Base-by-base conservation (phyloP, 225 moss, liverwort and hornwort species). In the Sphagnum tenellum region DNA sequence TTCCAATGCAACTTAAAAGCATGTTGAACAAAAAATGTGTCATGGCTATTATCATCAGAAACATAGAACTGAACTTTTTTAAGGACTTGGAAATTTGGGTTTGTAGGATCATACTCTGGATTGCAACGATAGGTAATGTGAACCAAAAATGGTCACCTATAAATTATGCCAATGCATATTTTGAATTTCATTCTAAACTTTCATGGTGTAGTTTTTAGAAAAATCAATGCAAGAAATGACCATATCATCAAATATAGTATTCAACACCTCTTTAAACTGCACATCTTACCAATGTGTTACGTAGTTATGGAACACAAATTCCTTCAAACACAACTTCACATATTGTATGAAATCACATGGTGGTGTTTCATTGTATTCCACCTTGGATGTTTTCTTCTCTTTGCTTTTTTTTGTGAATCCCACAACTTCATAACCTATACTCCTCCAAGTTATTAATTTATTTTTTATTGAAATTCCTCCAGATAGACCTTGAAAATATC, bases 351-450 rank as follows among this genome's bases (percentile, higher is more conserved):
- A 2, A 1, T 65, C 65, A 44, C 3, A 4, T 12, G 48, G 12
- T 48, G 0, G 48, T 9, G 46, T 63, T 0, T 63, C 11, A 49
- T 63, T 9, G 13, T 59, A 59, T 12, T 59, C 2, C 4, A 49
- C 63, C 14, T 8, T 63, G 14, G 63, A 3, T 48, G 49, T 3
- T 2, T 63, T 63, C 49, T 63, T 63, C 4, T 48, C 63, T 3
- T 49, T 6, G 4, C 63, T 47, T 61, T 46, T 44, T 7, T 13
- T 48, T 8, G 63, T 48, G 10, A 48, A 9, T 4, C 63, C 63
- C 5, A 63, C 13, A 48, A 63, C 47, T 12, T 63, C 9, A 63
- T 63, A 63, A 8, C 49, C 47, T 63, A 63, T 63, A 46, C 13
- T 63, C n/a, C 47, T 5, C 47, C 48, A 63, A 63, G 48, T 2